These are phyloP conservation scores for Hypoxylon sp. DNA, from an alignment of 2,329 filamentous ascomycete species.

Conservation along the genomic window DNA sequence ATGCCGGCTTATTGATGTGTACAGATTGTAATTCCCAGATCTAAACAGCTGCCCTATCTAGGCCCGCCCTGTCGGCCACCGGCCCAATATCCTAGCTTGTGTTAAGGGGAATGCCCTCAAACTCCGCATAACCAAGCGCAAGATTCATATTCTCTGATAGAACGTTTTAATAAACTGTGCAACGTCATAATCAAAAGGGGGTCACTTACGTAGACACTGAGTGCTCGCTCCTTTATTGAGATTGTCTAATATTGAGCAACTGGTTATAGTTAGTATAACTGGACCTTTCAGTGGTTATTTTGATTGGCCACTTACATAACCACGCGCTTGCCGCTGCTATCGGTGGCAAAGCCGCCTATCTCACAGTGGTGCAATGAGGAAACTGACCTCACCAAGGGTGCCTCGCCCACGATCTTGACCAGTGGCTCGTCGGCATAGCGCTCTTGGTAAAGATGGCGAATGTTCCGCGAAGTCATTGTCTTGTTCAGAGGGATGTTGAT, in stretches of 20 bases:
- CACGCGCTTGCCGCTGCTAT: conserved; percentile 88
- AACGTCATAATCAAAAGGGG: no score
- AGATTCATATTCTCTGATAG: no score
- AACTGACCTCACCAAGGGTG: conserved; percentile 88
- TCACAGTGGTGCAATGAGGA: conserved; percentile 89
- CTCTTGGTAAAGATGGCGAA: conserved; percentile 95
- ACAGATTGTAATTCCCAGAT: no score
- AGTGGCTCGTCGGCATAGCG: conserved; percentile 96
- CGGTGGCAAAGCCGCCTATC: conserved; percentile 95
- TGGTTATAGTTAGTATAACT: no score
- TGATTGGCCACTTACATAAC: conserved; percentile 69
- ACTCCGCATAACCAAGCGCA: no score
- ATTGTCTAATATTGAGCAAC: conserved; percentile 92
- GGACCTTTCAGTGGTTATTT: no score
- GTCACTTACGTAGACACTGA: conserved; percentile 85
- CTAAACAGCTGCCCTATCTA: no score
- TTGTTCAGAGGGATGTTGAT: conserved; percentile 90
- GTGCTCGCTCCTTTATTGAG: conserved; percentile 93
- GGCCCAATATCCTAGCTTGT: no score
- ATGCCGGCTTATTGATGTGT: no score
- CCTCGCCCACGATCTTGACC: conserved; percentile 91
- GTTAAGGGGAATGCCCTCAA: no score
- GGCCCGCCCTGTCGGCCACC: no score
- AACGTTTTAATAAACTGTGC: no score
- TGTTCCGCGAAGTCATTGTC: conserved; percentile 90